Base-by-base conservation (phyloP, 148 eudicot species). In the Camellia japonica region DNA sequence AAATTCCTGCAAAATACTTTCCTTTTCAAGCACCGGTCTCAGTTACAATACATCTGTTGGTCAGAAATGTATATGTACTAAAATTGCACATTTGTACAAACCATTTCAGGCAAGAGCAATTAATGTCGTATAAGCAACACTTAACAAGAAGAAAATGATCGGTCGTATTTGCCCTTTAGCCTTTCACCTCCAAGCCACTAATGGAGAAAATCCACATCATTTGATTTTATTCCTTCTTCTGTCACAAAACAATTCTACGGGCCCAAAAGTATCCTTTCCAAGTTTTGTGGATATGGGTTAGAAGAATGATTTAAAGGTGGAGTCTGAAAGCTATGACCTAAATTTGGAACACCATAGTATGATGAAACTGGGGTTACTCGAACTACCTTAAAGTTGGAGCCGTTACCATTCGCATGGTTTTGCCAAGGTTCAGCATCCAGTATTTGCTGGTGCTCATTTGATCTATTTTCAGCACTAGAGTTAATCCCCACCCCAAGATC, bases 211-310 rank as follows among this genome's bases (percentile, higher is more conserved):
- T 51, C 6, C 74, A 71, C 41, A 49, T 6, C 30, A 20, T 73
- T 5, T 73, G 44, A 55, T 1, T 54, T 73, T 52, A 19, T 72
- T 23, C 38, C 54, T 54, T 56, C 46, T 12, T 59, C 56, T 10
- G 46, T 13, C 76, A 73, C 46, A 73, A 73, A 71, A 51, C 60
- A 73, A 52, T 3, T 41, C 75, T 73, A 73, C 23, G 62, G 75
- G 19, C 76, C 76, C 44, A 71, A 30, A 73, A 73, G 44, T 54
- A 73, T 73, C 41, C 62, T 54, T 86, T 92, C 94, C 81, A 87
- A 77, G 86, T 86, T 90, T 87, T 89, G 90, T 47, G 88, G 91
- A 78, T 87, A 90, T 30, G 86, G 88, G 80, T 88, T 89, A 81
- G 90, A 82, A 71, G 98, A 80, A 80, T 90, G 90, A 81, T 86